Conservation (phyloP, 495 filamentous ascomycete species). For the Lentithecium fluviatile region DNA sequence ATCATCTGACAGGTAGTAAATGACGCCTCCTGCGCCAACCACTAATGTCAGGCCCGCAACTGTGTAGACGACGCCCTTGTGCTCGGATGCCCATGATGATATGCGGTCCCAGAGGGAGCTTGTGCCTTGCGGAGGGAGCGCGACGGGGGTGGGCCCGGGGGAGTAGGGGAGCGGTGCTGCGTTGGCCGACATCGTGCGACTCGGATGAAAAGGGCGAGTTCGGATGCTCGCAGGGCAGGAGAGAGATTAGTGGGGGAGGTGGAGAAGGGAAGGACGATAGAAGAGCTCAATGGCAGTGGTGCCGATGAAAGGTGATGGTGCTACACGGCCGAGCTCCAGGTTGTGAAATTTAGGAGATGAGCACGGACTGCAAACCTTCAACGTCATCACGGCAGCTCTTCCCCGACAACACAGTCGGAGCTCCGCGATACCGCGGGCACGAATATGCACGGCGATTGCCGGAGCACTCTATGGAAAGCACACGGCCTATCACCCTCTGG, state of each 20-base stretch:
- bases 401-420: no score
- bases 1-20: constrained; percentile 74
- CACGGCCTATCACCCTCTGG: no score
- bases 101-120: constrained; percentile 84
- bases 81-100: constrained; percentile 88
- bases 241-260: neutral
- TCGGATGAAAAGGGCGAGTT: neutral
- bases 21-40: constrained; percentile 81
- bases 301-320: constrained; percentile 28
- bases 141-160: constrained; percentile 50
- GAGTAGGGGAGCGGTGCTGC: constrained; percentile 31
- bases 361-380: constrained; percentile 9
- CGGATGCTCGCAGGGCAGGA: neutral
- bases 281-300: constrained; percentile 17
- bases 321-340: constrained; percentile 6
- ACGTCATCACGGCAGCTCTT: constrained; percentile 14
- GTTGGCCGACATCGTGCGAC: constrained; percentile 28
- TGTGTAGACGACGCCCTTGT: constrained; percentile 93
- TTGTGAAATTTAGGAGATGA: constrained; percentile 28
- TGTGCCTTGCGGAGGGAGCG: constrained; percentile 46
- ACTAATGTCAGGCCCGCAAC: constrained; percentile 91
- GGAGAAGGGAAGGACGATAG: constrained; percentile 5
- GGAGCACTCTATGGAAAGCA: no score
- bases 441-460: no score
- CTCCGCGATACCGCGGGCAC: no score